phyloP scores from a whole-genome alignment of 805 yeast genomes.

The Sugiyamaella boreocaroliniensis region DNA sequence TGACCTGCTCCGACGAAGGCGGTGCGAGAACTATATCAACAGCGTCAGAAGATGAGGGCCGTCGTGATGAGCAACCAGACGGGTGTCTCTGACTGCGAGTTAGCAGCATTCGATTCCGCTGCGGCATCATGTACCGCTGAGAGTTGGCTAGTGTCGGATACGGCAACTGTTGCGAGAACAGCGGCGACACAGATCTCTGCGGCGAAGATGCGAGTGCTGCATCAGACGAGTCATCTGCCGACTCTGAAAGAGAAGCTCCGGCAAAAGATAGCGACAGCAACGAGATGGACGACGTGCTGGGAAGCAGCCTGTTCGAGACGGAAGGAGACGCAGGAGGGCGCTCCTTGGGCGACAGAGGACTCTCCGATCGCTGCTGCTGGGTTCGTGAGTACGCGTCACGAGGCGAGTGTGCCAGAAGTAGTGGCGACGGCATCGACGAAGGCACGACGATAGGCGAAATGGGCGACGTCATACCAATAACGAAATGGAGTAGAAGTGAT shows the following conservation, averaged over 20 bases:
- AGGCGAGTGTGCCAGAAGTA: slow-evolving; percentile 14
- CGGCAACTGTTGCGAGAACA: background rate
- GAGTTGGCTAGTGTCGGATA: background rate
- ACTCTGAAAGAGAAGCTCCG: slow-evolving; percentile 3
- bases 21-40: background rate
- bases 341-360: background rate
- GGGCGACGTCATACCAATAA: slow-evolving; percentile 10
- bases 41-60: background rate
- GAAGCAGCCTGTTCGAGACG: slow-evolving; percentile 9
- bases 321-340: background rate
- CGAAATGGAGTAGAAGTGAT: too few relatives aligned
- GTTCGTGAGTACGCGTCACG: slow-evolving; percentile 3
- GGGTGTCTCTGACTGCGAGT: background rate
- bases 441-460: slow-evolving; percentile 8
- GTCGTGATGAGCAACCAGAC: background rate
- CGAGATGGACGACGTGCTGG: slow-evolving; percentile 19
- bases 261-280: slow-evolving; percentile 16
- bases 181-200: background rate
- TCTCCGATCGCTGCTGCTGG: background rate
- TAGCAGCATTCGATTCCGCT: slow-evolving; percentile 3
- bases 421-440: slow-evolving; percentile 10
- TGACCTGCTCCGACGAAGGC: background rate
- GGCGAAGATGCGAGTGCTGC: slow-evolving; percentile 1
- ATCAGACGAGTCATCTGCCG: background rate
- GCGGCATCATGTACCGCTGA: background rate